Evolutionary conservation across 2,329 filamentous ascomycete genomes (phyloP), one percentile per base, ranked within the genome.

Genomic region (Scedosporium apiospermum): DNA sequence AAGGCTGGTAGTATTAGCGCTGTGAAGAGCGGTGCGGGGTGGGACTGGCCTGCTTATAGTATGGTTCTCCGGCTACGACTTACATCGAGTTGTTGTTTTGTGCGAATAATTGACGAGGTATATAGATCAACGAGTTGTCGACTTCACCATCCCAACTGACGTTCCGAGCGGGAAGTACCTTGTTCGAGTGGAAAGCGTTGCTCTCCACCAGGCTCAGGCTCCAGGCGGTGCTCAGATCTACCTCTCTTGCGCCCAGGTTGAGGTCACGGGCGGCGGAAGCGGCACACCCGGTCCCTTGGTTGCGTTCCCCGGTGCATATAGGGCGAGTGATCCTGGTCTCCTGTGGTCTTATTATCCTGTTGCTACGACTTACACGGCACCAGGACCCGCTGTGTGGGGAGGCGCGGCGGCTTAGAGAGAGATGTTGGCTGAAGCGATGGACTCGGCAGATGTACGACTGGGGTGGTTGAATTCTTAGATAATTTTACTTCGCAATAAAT

Each of bases 221-320:
- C 65, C 68, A 60, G 68, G 69, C 42, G 74, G 73, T 44, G 73
- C 73, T 21, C 73, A 75, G 68, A 74, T 72, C 71, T 75, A 74
- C 68, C 71, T 74, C 14, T 67, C 69, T 18, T 75, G 74, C 55
- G 73, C 71, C 1, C 73, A 75, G 65, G 62, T 75, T 23, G 68
- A 65, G 5, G 73, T 75, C 5, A 66, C 69, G 9, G 72, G 73
- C 27, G 67, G 65, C 16, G 74, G 72, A 23, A 67, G 65, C 18
- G 69, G 67, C 38, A 62, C 67, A 14, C 72, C 72, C 18, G 65
- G 65, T 14, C 68, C 68, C 51, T 64, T 66, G 4, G 71, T 74
- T 62, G 66, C 68, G 63, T 69, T 74, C 67, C 72, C 72, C 18
- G 72, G 72, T 38, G 71, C 68, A 53, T 74, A 72, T 65, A 67